Evolutionary conservation across 257 asterid species (phyloP).

Genomic region (Ilex asprella): DNA sequence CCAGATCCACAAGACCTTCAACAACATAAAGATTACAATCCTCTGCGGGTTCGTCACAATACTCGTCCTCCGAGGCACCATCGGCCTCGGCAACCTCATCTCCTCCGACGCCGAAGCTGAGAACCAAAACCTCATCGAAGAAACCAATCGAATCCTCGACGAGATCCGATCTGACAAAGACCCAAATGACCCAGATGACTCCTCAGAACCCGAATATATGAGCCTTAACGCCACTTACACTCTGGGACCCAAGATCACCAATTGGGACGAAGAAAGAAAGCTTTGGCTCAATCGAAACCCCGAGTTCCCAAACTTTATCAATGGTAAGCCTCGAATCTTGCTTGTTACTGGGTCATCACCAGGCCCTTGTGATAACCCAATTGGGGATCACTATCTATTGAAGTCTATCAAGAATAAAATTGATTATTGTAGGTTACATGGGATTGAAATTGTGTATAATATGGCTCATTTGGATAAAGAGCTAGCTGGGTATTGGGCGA

Average conservation of each 20-base stretch:
- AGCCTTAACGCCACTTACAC: conserved; percentile 35
- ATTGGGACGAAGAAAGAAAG: conserved; percentile 70
- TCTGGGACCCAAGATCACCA: conserved; percentile 56
- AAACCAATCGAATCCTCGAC: conserved; percentile 59
- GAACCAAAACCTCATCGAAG: conserved; percentile 53
- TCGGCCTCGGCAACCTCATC: conserved; percentile 62
- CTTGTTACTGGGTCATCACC: conserved; percentile 91
- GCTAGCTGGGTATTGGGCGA: conserved; percentile 86
- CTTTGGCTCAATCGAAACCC: conserved; percentile 67
- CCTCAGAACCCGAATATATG: conserved; percentile 23
- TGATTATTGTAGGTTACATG: conserved; percentile 94
- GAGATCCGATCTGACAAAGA: conserved; percentile 78
- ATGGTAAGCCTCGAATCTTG: conserved; percentile 66
- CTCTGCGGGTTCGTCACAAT: conserved; percentile 84
- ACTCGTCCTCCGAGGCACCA: conserved; percentile 83
- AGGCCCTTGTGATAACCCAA: conserved; percentile 72
- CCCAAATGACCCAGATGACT: conserved; percentile 37
- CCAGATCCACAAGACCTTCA: conserved; percentile 69
- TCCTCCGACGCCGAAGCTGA: conserved; percentile 61
- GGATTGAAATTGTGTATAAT: conserved; percentile 83
- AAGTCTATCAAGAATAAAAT: conserved; percentile 73
- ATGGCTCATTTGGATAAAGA: conserved; percentile 91
- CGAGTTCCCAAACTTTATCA: conserved; percentile 44
- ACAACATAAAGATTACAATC: conserved; percentile 69
- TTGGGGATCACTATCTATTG: conserved; percentile 89